Percentiles rank a stretch among this genome's conserved stretches.
These are phyloP conservation scores for Porphyrellus cyaneotinctus DNA, from an alignment of 768 basidiomycete genomes.

Conservation along the genomic window DNA sequence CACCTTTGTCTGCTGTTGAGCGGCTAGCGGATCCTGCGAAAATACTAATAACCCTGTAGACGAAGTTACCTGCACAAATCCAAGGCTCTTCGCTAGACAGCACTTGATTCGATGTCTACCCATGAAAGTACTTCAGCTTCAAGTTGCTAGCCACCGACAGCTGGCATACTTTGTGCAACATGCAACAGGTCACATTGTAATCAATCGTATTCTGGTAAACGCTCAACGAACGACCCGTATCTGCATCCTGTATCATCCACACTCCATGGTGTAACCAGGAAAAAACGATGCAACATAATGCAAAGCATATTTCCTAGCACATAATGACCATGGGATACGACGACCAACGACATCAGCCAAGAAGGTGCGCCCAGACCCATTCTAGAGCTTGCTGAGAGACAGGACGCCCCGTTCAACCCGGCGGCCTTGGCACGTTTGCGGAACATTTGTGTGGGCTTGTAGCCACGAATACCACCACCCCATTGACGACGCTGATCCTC, in stretches of 20 bases:
- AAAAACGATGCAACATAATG: conserved; percentile 5
- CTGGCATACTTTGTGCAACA: too few relatives aligned
- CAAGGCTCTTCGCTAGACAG: too few relatives aligned
- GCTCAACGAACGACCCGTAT: not conserved
- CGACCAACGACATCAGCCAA: conserved; percentile 2
- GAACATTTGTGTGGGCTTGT: conserved; percentile 92
- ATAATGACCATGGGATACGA: conserved; percentile 15
- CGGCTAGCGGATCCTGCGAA: too few relatives aligned
- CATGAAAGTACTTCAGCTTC: too few relatives aligned
- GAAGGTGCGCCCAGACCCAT: too few relatives aligned
- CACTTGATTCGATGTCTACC: too few relatives aligned
- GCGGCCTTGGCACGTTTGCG: conserved; percentile 91
- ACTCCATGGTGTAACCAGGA: conserved; percentile 4
- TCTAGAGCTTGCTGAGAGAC: conserved; percentile 61
- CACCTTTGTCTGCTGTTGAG: too few relatives aligned
- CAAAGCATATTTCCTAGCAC: conserved; percentile 20
- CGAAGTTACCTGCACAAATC: too few relatives aligned
- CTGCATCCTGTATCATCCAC: not conserved
- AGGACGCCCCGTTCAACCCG: conserved; percentile 64
- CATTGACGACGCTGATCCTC: conserved; percentile 88
- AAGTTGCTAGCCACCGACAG: too few relatives aligned
- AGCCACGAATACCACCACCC: conserved; percentile 95
- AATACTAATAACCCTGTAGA: too few relatives aligned
- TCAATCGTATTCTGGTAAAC: not conserved
- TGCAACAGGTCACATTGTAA: not conserved